Percentiles rank a stretch among this genome's conserved stretches.
Conservation (phyloP, 768 basidiomycete genomes). For the Dioszegia hungarica region DNA sequence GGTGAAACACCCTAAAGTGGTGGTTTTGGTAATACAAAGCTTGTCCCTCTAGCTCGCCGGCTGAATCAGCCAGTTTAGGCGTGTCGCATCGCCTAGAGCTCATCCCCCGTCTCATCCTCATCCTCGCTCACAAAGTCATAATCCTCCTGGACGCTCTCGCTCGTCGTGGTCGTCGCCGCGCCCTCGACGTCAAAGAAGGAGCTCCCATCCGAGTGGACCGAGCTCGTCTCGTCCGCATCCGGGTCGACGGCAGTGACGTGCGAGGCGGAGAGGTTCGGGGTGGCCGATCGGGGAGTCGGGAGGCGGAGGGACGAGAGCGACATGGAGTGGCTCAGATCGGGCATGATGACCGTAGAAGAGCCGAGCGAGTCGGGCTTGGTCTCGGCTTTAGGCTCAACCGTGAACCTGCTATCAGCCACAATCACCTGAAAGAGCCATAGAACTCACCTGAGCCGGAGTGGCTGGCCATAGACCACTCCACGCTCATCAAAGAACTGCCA, state of each 20-base stretch:
- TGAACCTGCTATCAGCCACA: conserved; percentile 1
- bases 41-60: no score
- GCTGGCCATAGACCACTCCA: conserved; percentile 40
- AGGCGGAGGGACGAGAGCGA: neutral
- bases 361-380: conserved; percentile 12
- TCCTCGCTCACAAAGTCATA: conserved; percentile 28
- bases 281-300: neutral
- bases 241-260: neutral
- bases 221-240: conserved; percentile 11
- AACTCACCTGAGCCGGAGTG: conserved; percentile 39
- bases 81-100: conserved; percentile 10
- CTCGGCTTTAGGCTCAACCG: conserved; percentile 7
- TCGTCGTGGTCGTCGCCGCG: conserved; percentile 49
- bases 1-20: no score
- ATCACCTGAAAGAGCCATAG: no score
- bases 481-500: conserved; percentile 42
- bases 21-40: no score
- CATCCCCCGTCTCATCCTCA: conserved; percentile 26
- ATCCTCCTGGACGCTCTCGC: conserved; percentile 20
- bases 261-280: conserved; percentile 1
- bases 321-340: conserved; percentile 5
- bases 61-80: no score
- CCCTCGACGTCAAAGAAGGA: conserved; percentile 33
- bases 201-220: neutral
- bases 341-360: conserved; percentile 43